Evolutionary conservation across 1,284 basidiomycete species (phyloP).

Genomic region (Volvariella volvacea): DNA sequence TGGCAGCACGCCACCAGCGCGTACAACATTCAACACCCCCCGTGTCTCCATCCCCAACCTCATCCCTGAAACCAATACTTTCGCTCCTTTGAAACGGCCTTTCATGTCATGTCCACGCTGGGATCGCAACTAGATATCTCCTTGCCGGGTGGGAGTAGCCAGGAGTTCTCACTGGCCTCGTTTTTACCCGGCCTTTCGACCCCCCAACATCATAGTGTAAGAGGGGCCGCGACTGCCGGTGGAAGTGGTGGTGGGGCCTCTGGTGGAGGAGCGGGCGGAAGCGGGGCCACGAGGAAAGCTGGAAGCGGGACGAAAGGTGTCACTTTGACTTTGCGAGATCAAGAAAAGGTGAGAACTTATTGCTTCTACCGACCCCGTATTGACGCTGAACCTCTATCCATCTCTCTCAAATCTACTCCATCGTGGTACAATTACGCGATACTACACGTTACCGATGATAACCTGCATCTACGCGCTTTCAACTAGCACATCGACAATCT

Average conservation of each 20-base stretch:
- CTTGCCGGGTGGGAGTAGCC: no score
- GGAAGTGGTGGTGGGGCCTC: no score
- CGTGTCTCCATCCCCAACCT: slow-evolving; percentile 49
- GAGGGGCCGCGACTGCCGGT: no score
- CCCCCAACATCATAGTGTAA: no score
- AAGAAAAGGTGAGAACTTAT: slow-evolving; percentile 81
- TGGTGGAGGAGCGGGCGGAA: neutral
- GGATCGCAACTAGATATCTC: no score
- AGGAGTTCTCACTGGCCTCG: no score
- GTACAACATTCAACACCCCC: no score
- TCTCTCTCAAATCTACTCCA: slow-evolving; percentile 4
- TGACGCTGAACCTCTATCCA: neutral
- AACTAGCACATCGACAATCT: slow-evolving; percentile 90
- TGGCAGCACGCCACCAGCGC: no score
- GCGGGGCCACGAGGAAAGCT: slow-evolving; percentile 31
- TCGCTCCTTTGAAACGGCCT: slow-evolving; percentile 30
- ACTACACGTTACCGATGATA: no score
- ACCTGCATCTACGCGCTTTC: no score
- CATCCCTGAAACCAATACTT: slow-evolving; percentile 46
- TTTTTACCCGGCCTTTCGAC: no score
- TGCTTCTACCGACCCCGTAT: neutral
- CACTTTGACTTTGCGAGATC: slow-evolving; percentile 82
- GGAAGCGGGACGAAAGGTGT: slow-evolving; percentile 45
- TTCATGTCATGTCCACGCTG: no score
- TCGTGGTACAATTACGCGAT: neutral